Base-by-base conservation (phyloP, 371 early-diverging fungal species). In the Saksenaea oblongispora region DNA sequence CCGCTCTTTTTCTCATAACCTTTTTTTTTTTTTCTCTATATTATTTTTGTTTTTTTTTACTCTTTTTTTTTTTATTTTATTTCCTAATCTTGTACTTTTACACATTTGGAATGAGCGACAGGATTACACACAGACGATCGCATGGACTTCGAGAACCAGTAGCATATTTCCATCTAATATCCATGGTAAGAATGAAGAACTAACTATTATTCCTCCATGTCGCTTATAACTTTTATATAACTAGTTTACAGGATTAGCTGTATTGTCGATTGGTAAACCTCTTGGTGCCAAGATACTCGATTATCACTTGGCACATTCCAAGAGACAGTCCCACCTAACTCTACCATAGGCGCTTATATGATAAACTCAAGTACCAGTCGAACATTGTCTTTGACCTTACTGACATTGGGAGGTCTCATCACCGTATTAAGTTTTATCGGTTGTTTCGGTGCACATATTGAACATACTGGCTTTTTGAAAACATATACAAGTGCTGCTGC, bases 381-480 rank as follows among this genome's bases (percentile, higher is more conserved):
- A 10, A 77, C 72, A 24, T 8, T 62, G 13, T 70, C 75, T 1
- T 22, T 72, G 1, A 22, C 47, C 10, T 47, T 72, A 11, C 39
- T 78, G 10, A 58, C 63, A 1, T 5, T 74, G 11, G 78, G 78
- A 17, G 61, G 65, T 10, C 34, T 71, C 24, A 63, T 74, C 15
- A 58, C 73, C 13, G 53, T 69, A 0, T 60, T 63, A 26, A 66
- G 69, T 35, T 78, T 78, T 42, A 68, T 72, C 54, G 78, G 73
- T 14, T 74, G 60, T 34, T 78, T 78, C 47, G 78, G 78, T 5
- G 70, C 73, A 26, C 68, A 74, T 54, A 34, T 74, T 27, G 75
- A 78, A 64, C 65, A 74, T 34, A 67, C 61, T 5, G 72, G 71
- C 14, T 74, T 74, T 37, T 31, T 78, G 11, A 78, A 74, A 41